Base-by-base conservation (phyloP, 768 basidiomycete genomes). In the Floccularia luteovirens region DNA sequence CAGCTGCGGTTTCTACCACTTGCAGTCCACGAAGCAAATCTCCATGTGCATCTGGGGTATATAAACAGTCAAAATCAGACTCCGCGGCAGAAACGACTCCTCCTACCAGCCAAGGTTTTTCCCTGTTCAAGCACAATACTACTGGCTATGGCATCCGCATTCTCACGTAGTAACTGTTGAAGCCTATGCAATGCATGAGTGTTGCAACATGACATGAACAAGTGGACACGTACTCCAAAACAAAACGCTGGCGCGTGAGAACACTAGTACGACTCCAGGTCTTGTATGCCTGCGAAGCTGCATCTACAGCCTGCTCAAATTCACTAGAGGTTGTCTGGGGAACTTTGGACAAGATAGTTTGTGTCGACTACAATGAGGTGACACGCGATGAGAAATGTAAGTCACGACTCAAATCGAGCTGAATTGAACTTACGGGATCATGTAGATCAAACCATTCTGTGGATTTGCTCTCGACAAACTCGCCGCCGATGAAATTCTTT, bases 61-160 rank as follows among this genome's bases (percentile, higher is more conserved):
- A 35, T 31, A 19, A 32, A n/a, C 27, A 21, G 16, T 43, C 14
- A 36, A 38, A 23, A 22, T 27, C 16, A 30, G 32, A 23, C 17
- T 31, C 31, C 8, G 24, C 11, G 24, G 27, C 23, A 41, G 21
- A 36, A 21, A 32, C n/a, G 21, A 45, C 8, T 34, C 8, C 8
- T 34, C 62, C 12, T 48, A 86, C 86, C 86, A 47, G 86, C 77
- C 31, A 88, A 62, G 0, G 94, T 99, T 66, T 97, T 97, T 12
- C 94, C 94, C 62, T 98, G 94, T 57, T 97, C 93, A 16, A 97
- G 64, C 19, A 93, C 90, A 41, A 97, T 97, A 50, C 83, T 90
- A 31, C 69, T 72, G 1, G 92, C 93, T 40, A 99, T 73, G 36
- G 82, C 83, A 51, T 90, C 90, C 5, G 82, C 74, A 57, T 97